Evolutionary conservation across 345 rosid species (phyloP).

Genomic region (Psidium guajava): DNA sequence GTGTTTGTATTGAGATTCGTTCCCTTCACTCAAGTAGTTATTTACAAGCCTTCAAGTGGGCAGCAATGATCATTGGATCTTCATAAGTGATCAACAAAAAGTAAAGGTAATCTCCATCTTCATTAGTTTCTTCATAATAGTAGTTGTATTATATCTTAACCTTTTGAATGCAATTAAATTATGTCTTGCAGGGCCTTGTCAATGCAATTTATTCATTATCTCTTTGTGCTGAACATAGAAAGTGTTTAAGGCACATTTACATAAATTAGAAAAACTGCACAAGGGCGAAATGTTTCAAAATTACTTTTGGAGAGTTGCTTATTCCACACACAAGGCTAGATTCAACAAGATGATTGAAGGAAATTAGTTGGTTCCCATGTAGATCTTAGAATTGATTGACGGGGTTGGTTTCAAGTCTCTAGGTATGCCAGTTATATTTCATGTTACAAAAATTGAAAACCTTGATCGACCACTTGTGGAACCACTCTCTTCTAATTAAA

Average conservation of each 20-base stretch:
- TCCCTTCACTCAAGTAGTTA: too few relatives aligned
- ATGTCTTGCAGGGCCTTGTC: background rate
- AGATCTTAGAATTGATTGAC: too few relatives aligned
- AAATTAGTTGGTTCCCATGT: background rate
- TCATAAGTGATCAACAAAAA: background rate
- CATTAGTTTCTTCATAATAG: background rate
- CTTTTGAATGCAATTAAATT: background rate
- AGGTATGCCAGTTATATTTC: too few relatives aligned
- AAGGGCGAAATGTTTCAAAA: background rate
- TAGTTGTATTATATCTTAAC: background rate
- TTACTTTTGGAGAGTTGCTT: background rate
- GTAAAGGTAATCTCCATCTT: background rate
- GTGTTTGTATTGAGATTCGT: too few relatives aligned
- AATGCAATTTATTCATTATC: background rate
- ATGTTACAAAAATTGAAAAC: too few relatives aligned
- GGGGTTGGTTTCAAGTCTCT: too few relatives aligned
- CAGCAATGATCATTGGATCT: too few relatives aligned
- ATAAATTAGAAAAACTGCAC: background rate
- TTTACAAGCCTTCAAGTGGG: too few relatives aligned
- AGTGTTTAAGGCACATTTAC: background rate
- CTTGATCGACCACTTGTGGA: too few relatives aligned
- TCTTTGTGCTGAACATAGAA: background rate
- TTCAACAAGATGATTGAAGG: background rate
- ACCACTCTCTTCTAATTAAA: background rate
- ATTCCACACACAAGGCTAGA: background rate